Conservation (phyloP, 768 basidiomycete genomes). For the Trametes elegans region DNA sequence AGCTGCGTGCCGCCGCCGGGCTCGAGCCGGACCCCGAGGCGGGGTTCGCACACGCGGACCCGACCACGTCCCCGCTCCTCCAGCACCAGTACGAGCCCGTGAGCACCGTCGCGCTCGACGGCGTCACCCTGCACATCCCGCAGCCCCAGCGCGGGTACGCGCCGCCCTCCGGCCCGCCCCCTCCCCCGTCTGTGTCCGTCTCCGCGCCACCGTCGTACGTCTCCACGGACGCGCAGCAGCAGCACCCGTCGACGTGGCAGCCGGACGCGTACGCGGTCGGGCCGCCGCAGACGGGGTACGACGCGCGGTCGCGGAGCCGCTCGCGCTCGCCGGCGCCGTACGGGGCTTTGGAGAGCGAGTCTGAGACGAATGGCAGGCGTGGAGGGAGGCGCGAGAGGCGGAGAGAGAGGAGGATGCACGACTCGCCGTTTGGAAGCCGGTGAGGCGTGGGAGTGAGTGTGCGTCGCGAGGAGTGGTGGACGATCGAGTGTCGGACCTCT, state of each 20-base stretch:
- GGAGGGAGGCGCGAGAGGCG: background rate
- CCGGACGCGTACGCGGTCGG: background rate
- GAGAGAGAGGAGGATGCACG: no score
- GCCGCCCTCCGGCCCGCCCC: background rate
- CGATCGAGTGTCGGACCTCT: no score
- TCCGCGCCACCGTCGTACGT: no score
- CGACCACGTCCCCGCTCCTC: background rate
- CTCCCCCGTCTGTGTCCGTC: background rate
- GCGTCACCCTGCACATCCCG: background rate
- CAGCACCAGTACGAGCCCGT: background rate
- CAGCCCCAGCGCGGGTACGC: background rate
- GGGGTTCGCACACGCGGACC: background rate
- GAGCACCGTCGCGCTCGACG: background rate
- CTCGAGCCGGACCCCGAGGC: constrained; percentile 4
- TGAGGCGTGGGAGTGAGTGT: no score
- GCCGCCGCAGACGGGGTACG: background rate
- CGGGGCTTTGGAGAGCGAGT: background rate
- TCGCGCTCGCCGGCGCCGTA: background rate
- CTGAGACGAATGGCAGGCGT: no score
- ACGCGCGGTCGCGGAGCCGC: background rate
- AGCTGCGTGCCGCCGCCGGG: constrained; percentile 7
- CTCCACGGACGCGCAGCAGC: no score
- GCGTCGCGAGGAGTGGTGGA: no score
- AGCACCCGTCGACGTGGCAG: background rate
- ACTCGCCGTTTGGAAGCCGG: no score